Base-by-base conservation (phyloP, 345 rosid species). In the Acer yangbiense region DNA sequence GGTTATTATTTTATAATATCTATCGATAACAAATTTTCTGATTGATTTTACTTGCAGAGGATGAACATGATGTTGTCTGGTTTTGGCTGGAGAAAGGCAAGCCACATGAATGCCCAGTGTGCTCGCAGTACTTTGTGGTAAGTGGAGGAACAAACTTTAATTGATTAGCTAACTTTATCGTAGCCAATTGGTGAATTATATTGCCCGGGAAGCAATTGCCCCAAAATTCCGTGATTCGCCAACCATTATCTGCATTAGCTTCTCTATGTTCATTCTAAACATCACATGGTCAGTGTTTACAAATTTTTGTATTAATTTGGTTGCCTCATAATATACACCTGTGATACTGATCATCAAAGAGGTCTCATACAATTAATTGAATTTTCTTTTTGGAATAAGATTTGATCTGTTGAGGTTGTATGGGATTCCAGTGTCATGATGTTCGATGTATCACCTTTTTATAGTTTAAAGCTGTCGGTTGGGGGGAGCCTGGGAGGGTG, bases 51-150 rank as follows among this genome's bases (percentile, higher is more conserved):
- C 62, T 75, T 77, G 75, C 81, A 96, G 99, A 94, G 89, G 97
- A 92, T 43, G 97, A 94, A 80, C 99, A 96, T 75, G 98, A 96
- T 72, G 97, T 95, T 74, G 97, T 94, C 54, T 94, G 98, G 98
- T 96, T 96, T 88, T 92, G 98, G 99, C 87, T 94, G 85, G 89
- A 90, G 88, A 92, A 94, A 82, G 97, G 91, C 86, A 88, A 90
- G 87, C 87, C 91, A 14, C 82, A 84, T 69, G 97, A 93, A 74
- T 95, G 99, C 79, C 93, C 95, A 1, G 97, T 92, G 68, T 94
- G 98, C 82, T 48, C 92, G 7, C 99, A 96, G 82, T 84, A 89
- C 84, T 96, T 96, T 81, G 89, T 86, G 90, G 98, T 96, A 82
- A 88, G 91, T 80, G 25, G 69, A 78, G 71, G n/a, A 7, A 23